Evolutionary conservation across 495 filamentous ascomycete species (phyloP), one percentile per base, ranked within the genome.

Genomic region (Daldinia grandis): DNA sequence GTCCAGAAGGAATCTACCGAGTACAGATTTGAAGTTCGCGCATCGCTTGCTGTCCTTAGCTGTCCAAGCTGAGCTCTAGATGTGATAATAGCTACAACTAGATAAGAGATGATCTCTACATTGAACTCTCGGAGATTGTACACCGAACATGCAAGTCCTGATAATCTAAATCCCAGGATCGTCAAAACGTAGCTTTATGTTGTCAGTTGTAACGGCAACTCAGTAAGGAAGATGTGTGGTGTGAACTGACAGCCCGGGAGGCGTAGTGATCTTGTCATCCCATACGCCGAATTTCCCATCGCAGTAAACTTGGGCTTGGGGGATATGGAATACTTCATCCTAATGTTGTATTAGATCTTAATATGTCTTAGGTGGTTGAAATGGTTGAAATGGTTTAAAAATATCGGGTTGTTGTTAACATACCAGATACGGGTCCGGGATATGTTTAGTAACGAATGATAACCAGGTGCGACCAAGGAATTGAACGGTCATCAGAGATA

Each of bases 251-350:
- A 98, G 83, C 19, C 94, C 96, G 6, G 95, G 93, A 1, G 95
- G 95, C 2, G 95, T 99, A 8, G 95, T 99, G 68, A 99, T 93
- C 75, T 98, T 98, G 14, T 93, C 91, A 79, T 99, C 94, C 96
- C 96, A 99, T 17, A 89, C 80, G 31, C 77, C 76, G 81, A 89
- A 98, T 28, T 87, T 83, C 17, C 91, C 89, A 19, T 84, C 71
- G 79, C 94, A 97, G 77, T 98, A 99, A 8, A 85, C 85, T 60
- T 96, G 91, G 0, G 94, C 94, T 79, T 99, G 95, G 2, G 93
- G 90, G 55, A 98, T 89, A 74, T 99, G 95, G 79, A 99, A 99
- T 25, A 94, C 89, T 80, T 99, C 95, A 74, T 99, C 95, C 92
- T 95, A 63, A 14, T 4, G 5, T 6, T 55, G 7, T 19, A 1